Evolutionary conservation across 2,329 filamentous ascomycete genomes (phyloP).

Genomic region (Metarhizium humberi): DNA sequence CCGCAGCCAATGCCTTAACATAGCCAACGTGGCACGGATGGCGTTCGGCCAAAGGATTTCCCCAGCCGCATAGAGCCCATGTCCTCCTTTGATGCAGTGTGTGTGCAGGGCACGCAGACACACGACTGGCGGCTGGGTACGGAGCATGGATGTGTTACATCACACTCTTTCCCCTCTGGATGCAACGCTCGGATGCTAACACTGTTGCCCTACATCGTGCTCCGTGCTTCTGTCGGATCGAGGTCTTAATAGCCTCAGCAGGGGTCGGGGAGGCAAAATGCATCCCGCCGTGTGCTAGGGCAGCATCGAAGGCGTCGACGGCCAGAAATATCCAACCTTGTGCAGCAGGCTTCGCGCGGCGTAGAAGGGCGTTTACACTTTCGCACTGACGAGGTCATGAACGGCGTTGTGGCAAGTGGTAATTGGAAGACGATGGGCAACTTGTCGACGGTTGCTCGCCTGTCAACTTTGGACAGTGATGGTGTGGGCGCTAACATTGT

Average conservation of each 20-base stretch:
- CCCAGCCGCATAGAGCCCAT: conserved; percentile 1
- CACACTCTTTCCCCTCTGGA: neutral
- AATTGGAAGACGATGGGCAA: too few relatives aligned
- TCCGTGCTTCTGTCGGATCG: too few relatives aligned
- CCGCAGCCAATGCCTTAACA: neutral
- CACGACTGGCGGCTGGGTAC: neutral
- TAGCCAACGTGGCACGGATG: neutral
- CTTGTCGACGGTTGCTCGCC: too few relatives aligned
- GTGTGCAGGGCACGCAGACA: conserved; percentile 1
- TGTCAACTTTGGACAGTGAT: too few relatives aligned
- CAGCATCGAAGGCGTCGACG: too few relatives aligned
- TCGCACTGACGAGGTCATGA: too few relatives aligned
- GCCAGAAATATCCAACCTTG: too few relatives aligned
- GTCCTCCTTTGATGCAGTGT: conserved; percentile 1
- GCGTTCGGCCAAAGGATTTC: neutral
- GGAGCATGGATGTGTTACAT: neutral
- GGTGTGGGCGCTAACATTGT: too few relatives aligned
- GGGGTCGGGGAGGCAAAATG: neutral
- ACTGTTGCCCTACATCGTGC: too few relatives aligned
- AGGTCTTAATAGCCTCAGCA: neutral
- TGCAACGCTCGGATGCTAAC: neutral
- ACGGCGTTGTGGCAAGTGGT: too few relatives aligned
- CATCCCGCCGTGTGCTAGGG: neutral
- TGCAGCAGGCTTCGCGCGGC: too few relatives aligned
- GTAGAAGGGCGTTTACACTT: too few relatives aligned